A percentile compares a stretch with the other conserved stretches of the same genome.
Evolutionary conservation across 495 filamentous ascomycete genomes (phyloP).

Genomic region (Talaromyces trachyspermus): DNA sequence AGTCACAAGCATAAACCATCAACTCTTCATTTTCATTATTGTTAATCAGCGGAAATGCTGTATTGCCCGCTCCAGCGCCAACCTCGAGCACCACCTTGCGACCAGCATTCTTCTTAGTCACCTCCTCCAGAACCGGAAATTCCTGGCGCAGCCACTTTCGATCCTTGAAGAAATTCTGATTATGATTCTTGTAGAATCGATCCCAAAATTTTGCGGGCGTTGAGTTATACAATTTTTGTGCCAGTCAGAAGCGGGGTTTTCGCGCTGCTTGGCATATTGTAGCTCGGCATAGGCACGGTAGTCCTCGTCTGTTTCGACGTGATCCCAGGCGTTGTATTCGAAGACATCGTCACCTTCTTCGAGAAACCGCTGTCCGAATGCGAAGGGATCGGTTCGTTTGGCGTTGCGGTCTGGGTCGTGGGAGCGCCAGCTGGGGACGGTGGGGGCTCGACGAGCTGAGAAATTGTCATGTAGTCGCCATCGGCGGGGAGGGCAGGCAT

Average conservation of each 20-base stretch:
- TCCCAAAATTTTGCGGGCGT: conserved; percentile 96
- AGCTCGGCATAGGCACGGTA: conserved; percentile 74
- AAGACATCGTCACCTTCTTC: conserved; percentile 78
- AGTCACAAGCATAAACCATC: conserved; percentile 86
- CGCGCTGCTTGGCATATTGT: conserved; percentile 77
- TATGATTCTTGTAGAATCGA: conserved; percentile 91
- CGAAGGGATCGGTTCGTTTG: conserved; percentile 86
- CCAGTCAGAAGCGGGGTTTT: conserved; percentile 76
- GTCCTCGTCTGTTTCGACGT: conserved; percentile 75
- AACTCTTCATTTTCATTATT: conserved; percentile 74
- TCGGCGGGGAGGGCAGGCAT: conserved; percentile 9
- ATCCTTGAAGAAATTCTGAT: conserved; percentile 95
- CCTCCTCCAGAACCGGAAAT: conserved; percentile 71
- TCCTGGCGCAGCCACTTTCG: conserved; percentile 95
- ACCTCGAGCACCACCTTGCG: conserved; percentile 70
- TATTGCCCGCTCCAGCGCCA: conserved; percentile 93
- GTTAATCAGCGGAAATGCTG: conserved; percentile 78
- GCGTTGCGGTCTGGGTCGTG: conserved; percentile 48
- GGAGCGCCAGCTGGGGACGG: conserved; percentile 37
- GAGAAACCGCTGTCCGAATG: conserved; percentile 86
- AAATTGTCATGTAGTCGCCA: conserved; percentile 20
- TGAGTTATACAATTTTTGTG: conserved; percentile 80
- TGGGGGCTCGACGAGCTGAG: conserved; percentile 43
- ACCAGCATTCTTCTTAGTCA: conserved; percentile 57
- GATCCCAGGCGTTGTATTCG: conserved; percentile 98